A percentile compares a stretch with the other conserved stretches of the same genome.
phyloP scores from a whole-genome alignment of 1,284 basidiomycete genomes.

The Phellinidium pouzarii region DNA sequence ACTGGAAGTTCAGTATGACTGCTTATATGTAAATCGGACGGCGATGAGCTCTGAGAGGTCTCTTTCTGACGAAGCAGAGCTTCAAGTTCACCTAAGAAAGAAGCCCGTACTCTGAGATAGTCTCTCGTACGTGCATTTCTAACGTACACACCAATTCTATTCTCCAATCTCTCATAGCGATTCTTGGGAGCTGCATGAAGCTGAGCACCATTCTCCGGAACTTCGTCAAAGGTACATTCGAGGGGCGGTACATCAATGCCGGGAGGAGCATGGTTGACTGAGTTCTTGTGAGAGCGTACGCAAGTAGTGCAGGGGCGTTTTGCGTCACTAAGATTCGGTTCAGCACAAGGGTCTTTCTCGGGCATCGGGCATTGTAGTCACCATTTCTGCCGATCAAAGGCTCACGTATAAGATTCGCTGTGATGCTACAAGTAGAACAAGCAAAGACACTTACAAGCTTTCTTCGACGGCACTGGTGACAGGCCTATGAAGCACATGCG shows the following conservation, averaged over 20 bases:
- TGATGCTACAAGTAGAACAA: slow-evolving; percentile 4
- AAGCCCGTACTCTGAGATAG: background rate
- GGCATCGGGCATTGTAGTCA: slow-evolving; percentile 27
- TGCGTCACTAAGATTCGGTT: slow-evolving; percentile 42
- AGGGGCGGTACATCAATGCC: slow-evolving; percentile 46
- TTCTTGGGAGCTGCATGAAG: slow-evolving; percentile 46
- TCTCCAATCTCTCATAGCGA: slow-evolving; percentile 55
- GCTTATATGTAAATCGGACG: background rate
- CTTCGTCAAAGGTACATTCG: slow-evolving; percentile 65
- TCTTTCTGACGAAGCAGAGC: slow-evolving; percentile 36
- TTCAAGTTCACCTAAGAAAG: slow-evolving; percentile 54
- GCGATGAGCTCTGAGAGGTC: slow-evolving; percentile 10
- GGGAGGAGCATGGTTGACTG: slow-evolving; percentile 29
- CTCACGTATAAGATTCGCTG: slow-evolving; percentile 8
- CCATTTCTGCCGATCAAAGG: slow-evolving; percentile 49
- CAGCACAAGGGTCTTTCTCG: slow-evolving; percentile 18
- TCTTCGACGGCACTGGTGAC: slow-evolving; percentile 57
- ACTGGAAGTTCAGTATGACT: slow-evolving; percentile 8
- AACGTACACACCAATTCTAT: slow-evolving; percentile 50
- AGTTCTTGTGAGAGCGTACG: slow-evolving; percentile 29
- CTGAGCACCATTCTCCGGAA: slow-evolving; percentile 29
- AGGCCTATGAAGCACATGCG: slow-evolving; percentile 25
- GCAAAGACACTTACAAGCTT: slow-evolving; percentile 56
- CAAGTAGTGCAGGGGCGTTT: slow-evolving; percentile 30
- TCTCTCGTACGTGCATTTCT: background rate